A percentile compares a stretch with the other conserved stretches of the same genome.
These are phyloP conservation scores for Plectosphaerella sp. DNA, from an alignment of 2,329 filamentous ascomycete species.

Conservation along the genomic window DNA sequence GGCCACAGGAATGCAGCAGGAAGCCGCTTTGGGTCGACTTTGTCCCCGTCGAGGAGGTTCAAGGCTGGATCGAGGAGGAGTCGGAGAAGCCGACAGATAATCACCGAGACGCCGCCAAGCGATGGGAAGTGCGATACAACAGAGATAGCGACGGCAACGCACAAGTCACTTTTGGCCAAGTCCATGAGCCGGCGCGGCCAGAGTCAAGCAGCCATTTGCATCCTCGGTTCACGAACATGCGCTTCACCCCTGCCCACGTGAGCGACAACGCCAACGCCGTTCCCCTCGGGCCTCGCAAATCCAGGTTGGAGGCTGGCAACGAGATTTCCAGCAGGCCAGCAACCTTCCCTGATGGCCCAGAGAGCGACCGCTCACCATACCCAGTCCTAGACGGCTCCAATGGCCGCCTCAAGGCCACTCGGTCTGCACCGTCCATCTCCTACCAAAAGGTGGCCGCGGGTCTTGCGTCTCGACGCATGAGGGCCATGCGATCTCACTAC, in stretches of 20 bases:
- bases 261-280: conserved; percentile 24
- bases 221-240: no score
- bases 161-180: conserved; percentile 44
- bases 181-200: conserved; percentile 2
- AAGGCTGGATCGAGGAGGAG: conserved; percentile 71
- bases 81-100: conserved; percentile 15
- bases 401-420: conserved; percentile 28
- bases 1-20: conserved; percentile 82
- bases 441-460: conserved; percentile 59
- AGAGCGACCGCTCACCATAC: no score
- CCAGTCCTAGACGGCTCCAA: conserved; percentile 11
- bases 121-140: conserved; percentile 74
- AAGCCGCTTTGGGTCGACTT: conserved; percentile 89
- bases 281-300: conserved; percentile 27
- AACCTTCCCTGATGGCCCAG: no score
- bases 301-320: neutral
- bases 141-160: conserved; percentile 49
- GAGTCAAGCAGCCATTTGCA: no score
- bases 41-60: conserved; percentile 69
- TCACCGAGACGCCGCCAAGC: conserved; percentile 30
- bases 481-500: conserved; percentile 47
- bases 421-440: conserved; percentile 33
- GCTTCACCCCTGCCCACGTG: no score
- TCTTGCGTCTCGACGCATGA: conserved; percentile 60
- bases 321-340: no score